Evolutionary conservation across 2,329 filamentous ascomycete species (phyloP).

Genomic region (Metarhizium humberi): DNA sequence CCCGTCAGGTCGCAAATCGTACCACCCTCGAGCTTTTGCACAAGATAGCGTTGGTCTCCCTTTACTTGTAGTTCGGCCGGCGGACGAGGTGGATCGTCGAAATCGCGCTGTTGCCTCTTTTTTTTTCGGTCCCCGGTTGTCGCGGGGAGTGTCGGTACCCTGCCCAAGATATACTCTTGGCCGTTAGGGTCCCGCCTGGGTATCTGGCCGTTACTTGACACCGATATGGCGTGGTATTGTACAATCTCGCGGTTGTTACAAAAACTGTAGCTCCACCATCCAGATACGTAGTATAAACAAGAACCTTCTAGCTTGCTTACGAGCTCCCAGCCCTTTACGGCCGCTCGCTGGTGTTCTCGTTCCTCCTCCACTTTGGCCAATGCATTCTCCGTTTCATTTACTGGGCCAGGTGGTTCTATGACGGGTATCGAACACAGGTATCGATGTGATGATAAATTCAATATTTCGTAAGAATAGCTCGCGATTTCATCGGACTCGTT

Average conservation of each 20-base stretch:
- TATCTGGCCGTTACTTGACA: conserved; percentile 55
- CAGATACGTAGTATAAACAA: conserved; percentile 73
- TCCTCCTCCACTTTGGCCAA: conserved; percentile 65
- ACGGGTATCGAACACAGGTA: conserved; percentile 82
- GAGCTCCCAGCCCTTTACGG: conserved; percentile 69
- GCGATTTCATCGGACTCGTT: conserved; percentile 21
- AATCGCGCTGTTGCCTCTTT: conserved; percentile 8
- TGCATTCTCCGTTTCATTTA: conserved; percentile 58
- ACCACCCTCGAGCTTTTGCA: conserved; percentile 70
- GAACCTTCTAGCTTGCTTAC: conserved; percentile 69
- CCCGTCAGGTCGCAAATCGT: conserved; percentile 82
- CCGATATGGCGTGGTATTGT: conserved; percentile 79
- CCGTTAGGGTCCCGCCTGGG: conserved; percentile 70
- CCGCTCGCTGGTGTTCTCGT: conserved; percentile 69
- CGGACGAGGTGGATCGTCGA: conserved; percentile 19
- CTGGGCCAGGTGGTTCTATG: conserved; percentile 45
- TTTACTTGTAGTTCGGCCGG: conserved; percentile 66
- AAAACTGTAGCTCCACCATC: conserved; percentile 96
- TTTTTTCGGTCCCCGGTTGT: conserved; percentile 11
- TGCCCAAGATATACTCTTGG: conserved; percentile 68
- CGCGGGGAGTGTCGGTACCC: conserved; percentile 26
- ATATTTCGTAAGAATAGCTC: conserved; percentile 52
- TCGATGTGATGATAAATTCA: conserved; percentile 58
- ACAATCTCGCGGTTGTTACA: conserved; percentile 82
- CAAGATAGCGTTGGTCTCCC: conserved; percentile 76